These are phyloP conservation scores for Tricladium varicosporioides DNA, from an alignment of 2,329 filamentous ascomycete species.

Conservation along the genomic window DNA sequence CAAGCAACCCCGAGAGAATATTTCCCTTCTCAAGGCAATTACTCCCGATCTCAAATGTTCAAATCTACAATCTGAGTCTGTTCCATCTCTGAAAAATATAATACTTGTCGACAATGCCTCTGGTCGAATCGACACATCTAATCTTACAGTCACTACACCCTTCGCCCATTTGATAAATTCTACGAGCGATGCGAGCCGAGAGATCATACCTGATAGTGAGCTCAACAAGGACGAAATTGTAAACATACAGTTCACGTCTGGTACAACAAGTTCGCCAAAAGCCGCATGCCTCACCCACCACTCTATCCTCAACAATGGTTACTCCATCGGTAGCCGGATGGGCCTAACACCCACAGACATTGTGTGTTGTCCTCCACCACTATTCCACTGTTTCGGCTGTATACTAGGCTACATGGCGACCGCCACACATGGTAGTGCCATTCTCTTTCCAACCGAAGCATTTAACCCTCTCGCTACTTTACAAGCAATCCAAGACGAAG, in stretches of 20 bases:
- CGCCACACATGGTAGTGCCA: conserved; percentile 75
- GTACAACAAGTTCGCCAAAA: conserved; percentile 89
- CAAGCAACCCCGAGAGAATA: conserved; percentile 59
- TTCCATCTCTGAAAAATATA: conserved; percentile 69
- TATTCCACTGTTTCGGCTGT: conserved; percentile 89
- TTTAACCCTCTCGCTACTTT: conserved; percentile 79
- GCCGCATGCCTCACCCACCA: conserved; percentile 85
- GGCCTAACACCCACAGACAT: conserved; percentile 70
- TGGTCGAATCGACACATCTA: conserved; percentile 40
- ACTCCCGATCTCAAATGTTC: conserved; percentile 41
- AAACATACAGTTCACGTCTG: conserved; percentile 96
- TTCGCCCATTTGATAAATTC: conserved; percentile 34
- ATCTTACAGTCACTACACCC: conserved; percentile 37
- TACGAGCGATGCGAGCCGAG: conserved; percentile 16
- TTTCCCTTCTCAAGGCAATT: conserved; percentile 54
- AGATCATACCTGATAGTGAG: conserved; percentile 44
- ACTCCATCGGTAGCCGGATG: conserved; percentile 83
- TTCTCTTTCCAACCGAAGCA: conserved; percentile 82
- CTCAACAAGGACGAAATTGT: conserved; percentile 67
- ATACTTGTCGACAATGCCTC: conserved; percentile 77
- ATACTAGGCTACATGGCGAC: conserved; percentile 96
- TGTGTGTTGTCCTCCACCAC: conserved; percentile 79
- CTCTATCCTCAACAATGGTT: conserved; percentile 90
- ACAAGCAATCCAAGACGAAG: conserved; percentile 46
- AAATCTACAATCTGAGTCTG: conserved; percentile 43